phyloP scores from a whole-genome alignment of 805 yeast species.

The Candida odintsovae region DNA sequence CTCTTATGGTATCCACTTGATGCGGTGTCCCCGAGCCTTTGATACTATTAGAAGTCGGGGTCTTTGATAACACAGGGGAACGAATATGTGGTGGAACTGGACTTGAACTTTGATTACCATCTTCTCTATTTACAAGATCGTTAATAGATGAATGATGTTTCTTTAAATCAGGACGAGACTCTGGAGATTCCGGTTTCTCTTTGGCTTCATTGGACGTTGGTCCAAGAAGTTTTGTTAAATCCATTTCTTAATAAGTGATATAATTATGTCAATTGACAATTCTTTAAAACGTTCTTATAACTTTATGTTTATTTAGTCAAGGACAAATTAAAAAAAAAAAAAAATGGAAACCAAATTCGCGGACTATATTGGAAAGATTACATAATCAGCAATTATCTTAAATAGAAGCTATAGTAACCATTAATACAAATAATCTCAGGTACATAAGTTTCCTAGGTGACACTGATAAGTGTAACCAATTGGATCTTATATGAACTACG shows the following conservation, averaged over 20 bases:
- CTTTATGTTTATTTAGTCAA: no score
- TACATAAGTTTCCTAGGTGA: background rate
- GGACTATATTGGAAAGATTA: background rate
- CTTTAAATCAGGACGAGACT: constrained; percentile 4
- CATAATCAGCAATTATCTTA: background rate
- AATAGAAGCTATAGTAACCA: background rate
- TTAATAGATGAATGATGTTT: constrained; percentile 17
- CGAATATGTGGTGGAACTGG: constrained; percentile 3
- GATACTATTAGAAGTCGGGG: constrained; percentile 1
- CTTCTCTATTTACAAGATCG: constrained; percentile 16
- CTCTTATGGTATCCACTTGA: constrained; percentile 12
- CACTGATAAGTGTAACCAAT: background rate
- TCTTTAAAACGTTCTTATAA: no score
- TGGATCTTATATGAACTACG: no score
- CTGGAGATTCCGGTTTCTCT: background rate
- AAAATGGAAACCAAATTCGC: background rate
- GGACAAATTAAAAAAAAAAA: no score
- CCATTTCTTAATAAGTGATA: constrained; percentile 12
- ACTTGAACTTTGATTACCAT: constrained; percentile 4
- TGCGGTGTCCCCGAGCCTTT: constrained; percentile 3
- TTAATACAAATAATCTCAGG: no score
- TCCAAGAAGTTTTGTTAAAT: constrained; percentile 15
- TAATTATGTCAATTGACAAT: no score
- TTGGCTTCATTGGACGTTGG: constrained; percentile 4
- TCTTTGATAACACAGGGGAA: constrained; percentile 9